Evolutionary conservation across 169 alveolate genomes (phyloP).

Genomic region (Haemoproteus tartakovskyi): DNA sequence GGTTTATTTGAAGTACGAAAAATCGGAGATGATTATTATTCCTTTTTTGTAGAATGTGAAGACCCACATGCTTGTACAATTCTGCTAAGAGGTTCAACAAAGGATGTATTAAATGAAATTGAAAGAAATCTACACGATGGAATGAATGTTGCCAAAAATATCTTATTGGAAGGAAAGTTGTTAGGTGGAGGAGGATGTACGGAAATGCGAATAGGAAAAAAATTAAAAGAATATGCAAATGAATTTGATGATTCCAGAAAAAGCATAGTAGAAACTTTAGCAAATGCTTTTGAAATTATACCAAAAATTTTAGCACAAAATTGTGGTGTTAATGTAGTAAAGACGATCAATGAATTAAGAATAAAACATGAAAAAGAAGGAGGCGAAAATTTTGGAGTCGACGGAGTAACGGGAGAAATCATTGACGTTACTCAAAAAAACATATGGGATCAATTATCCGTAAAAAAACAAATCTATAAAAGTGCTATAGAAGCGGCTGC

Average conservation of each 20-base stretch:
- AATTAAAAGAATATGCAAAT: conserved; percentile 95
- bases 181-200: conserved; percentile 99
- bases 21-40: conserved; percentile 96
- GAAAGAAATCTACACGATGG: conserved; percentile 98
- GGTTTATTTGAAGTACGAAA: conserved; percentile 92
- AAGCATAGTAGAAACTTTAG: conserved; percentile 99
- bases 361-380: conserved; percentile 92
- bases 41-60: conserved; percentile 93
- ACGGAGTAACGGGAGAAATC: conserved; percentile 91
- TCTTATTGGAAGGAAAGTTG: conserved; percentile 83
- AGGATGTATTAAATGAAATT: conserved; percentile 94
- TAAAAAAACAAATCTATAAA: conserved; percentile 90
- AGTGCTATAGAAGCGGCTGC: conserved; percentile 99
- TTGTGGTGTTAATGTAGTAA: conserved; percentile 97
- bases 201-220: conserved; percentile 95
- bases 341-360: conserved; percentile 89
- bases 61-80: conserved; percentile 85
- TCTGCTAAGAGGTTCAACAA: conserved; percentile 97
- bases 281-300: conserved; percentile 94
- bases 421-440: conserved; percentile 93
- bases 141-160: conserved; percentile 93
- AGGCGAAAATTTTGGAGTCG: conserved; percentile 89
- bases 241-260: conserved; percentile 94
- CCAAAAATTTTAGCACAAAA: conserved; percentile 99
- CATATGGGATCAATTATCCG: conserved; percentile 94